These are phyloP conservation scores for Penicillium pancosmium DNA, from an alignment of 495 filamentous ascomycete species.

Conservation along the genomic window DNA sequence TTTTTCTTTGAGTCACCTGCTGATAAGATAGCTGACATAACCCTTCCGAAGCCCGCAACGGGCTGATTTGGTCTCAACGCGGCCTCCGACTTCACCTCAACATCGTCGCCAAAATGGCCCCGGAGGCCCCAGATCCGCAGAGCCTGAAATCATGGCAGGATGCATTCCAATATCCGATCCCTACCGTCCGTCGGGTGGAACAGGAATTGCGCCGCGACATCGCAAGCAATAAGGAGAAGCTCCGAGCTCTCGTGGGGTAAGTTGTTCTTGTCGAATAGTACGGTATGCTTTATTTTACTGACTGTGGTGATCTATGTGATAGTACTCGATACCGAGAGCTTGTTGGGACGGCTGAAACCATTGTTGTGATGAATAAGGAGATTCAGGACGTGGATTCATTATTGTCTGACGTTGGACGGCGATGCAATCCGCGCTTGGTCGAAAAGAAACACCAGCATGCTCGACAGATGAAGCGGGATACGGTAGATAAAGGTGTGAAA, in stretches of 20 bases:
- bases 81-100: constrained; percentile 2
- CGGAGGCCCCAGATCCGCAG: constrained; percentile 59
- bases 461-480: constrained; percentile 56
- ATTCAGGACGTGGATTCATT: constrained; percentile 73
- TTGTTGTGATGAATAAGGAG: constrained; percentile 81
- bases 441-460: constrained; percentile 68
- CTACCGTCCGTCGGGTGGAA: constrained; percentile 63
- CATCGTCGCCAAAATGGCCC: constrained; percentile 50
- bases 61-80: constrained; percentile 20
- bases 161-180: constrained; percentile 68
- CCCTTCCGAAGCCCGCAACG: neutral
- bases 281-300: constrained; percentile 9
- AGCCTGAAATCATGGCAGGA: constrained; percentile 66
- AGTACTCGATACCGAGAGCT: constrained; percentile 91
- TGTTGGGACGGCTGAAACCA: constrained; percentile 88
- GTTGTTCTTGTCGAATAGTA: constrained; percentile 14
- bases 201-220: constrained; percentile 66
- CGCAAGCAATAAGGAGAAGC: constrained; percentile 80
- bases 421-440: constrained; percentile 74
- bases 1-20: constrained; percentile 29
- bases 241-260: constrained; percentile 89
- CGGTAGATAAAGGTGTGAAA: constrained; percentile 47
- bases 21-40: constrained; percentile 33
- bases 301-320: constrained; percentile 11
- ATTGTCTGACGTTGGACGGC: constrained; percentile 70